Evolutionary conservation across 805 yeast species (phyloP).

Genomic region (Sugiyamaella mastotermitis): DNA sequence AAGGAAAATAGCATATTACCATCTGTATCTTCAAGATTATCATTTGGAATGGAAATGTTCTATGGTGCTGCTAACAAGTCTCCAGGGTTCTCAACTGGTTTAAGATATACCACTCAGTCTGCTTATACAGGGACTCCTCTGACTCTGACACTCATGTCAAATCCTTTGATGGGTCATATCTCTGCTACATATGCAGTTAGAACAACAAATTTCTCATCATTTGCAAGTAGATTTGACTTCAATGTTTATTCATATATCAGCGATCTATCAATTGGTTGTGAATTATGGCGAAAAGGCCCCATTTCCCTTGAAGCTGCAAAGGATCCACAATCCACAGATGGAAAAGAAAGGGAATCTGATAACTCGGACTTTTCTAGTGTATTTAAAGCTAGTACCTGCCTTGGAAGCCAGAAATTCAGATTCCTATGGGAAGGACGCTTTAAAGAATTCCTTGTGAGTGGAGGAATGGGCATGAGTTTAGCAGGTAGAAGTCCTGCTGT

Average conservation of each 20-base stretch:
- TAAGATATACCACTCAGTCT: conserved; percentile 79
- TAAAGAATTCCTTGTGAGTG: conserved; percentile 69
- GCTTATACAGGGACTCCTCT: conserved; percentile 85
- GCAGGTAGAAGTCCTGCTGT: conserved; percentile 43
- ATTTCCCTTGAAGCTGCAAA: background rate
- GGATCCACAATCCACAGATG: background rate
- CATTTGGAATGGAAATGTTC: conserved; percentile 85
- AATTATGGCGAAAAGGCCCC: conserved; percentile 54
- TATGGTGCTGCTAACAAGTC: conserved; percentile 76
- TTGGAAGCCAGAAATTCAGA: conserved; percentile 55
- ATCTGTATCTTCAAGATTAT: conserved; percentile 32
- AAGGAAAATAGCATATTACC: too few species aligned
- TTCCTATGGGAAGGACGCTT: conserved; percentile 84
- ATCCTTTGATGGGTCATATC: conserved; percentile 85
- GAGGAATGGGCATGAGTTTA: conserved; percentile 56
- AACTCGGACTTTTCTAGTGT: conserved; percentile 50
- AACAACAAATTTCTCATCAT: conserved; percentile 63
- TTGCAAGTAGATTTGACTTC: conserved; percentile 81
- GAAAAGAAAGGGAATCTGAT: conserved; percentile 1
- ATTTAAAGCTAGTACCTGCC: conserved; percentile 63
- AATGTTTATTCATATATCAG: conserved; percentile 87
- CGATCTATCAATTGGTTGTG: conserved; percentile 80
- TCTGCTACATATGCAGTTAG: conserved; percentile 83
- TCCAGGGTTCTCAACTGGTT: conserved; percentile 83
- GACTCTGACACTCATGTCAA: conserved; percentile 77